These are phyloP conservation scores for Diplodia seriata DNA, from an alignment of 2,329 filamentous ascomycete genomes.

Conservation along the genomic window DNA sequence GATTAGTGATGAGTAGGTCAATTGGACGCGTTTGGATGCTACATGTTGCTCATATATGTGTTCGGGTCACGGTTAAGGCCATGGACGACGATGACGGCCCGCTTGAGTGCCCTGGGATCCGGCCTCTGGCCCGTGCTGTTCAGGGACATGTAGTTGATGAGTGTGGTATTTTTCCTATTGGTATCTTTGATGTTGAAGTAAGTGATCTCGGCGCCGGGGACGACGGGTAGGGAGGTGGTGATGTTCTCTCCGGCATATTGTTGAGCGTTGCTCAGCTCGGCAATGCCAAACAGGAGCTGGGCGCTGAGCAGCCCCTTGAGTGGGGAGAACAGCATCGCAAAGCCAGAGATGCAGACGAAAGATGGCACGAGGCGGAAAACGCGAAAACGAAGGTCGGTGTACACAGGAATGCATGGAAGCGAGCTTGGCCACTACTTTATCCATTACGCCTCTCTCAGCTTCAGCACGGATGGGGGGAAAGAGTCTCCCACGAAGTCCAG, in stretches of 20 bases:
- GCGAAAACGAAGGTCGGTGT: not conserved
- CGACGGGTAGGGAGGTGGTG: slow-evolving; percentile 15
- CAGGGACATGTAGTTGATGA: slow-evolving; percentile 33
- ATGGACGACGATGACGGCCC: slow-evolving; percentile 32
- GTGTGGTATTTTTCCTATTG: slow-evolving; percentile 27
- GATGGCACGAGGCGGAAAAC: too few relatives aligned
- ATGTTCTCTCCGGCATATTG: slow-evolving; percentile 30
- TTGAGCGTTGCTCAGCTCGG: slow-evolving; percentile 21
- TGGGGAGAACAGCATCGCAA: slow-evolving; percentile 3
- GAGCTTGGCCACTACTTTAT: not conserved
- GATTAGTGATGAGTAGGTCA: not conserved
- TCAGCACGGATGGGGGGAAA: not conserved
- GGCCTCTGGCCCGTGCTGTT: slow-evolving; percentile 9
- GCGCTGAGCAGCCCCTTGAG: slow-evolving; percentile 9
- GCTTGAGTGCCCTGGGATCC: slow-evolving; percentile 20
- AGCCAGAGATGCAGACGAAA: not conserved
- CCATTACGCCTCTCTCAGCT: not conserved
- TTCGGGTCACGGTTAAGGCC: slow-evolving; percentile 32
- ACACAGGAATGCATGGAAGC: not conserved
- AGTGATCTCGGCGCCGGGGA: slow-evolving; percentile 30
- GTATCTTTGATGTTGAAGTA: slow-evolving; percentile 32
- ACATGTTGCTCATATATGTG: slow-evolving; percentile 33
- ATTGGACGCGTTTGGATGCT: not conserved
- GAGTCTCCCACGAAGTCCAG: not conserved
- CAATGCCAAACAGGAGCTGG: slow-evolving; percentile 3